These are phyloP conservation scores for Hypoxylon crocopeplum DNA, from an alignment of 495 filamentous ascomycete genomes.

Conservation along the genomic window DNA sequence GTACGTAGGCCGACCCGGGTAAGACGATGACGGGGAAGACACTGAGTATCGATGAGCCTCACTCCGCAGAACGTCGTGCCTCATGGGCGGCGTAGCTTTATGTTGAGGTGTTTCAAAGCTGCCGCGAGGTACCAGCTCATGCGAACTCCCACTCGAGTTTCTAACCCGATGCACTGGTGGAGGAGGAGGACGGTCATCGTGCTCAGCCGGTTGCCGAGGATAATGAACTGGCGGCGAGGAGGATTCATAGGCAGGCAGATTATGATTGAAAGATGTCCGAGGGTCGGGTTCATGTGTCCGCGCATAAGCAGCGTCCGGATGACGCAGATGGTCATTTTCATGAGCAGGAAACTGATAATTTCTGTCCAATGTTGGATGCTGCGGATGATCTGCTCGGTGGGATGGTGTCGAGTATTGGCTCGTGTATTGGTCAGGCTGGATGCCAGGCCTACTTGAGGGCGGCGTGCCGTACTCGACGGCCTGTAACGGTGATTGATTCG, in stretches of 20 bases:
- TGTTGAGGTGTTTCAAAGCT: conserved; percentile 38
- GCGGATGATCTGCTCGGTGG: conserved; percentile 41
- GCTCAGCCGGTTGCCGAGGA: conserved; percentile 20
- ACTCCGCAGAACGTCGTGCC: conserved; percentile 55
- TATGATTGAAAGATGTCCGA: conserved; percentile 26
- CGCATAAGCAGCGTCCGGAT: conserved; percentile 17
- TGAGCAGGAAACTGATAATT: conserved; percentile 41
- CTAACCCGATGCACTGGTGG: conserved; percentile 54
- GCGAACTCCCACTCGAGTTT: conserved; percentile 45
- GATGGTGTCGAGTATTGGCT: conserved; percentile 41
- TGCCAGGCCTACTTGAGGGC: conserved; percentile 38
- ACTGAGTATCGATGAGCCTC: conserved; percentile 55
- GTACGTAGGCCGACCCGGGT: conserved; percentile 56
- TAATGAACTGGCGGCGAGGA: conserved; percentile 21
- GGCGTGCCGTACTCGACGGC: conserved; percentile 53
- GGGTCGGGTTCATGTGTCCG: conserved; percentile 30
- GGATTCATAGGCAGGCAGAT: conserved; percentile 21
- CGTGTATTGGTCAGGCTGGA: conserved; percentile 43
- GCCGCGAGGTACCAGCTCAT: conserved; percentile 44
- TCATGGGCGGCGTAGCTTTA: conserved; percentile 50
- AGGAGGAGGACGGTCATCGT: conserved; percentile 52
- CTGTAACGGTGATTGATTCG: conserved; percentile 52
- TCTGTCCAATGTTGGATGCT: conserved; percentile 44
- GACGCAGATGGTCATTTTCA: conserved; percentile 36
- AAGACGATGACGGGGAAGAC: conserved; percentile 42